A percentile compares a stretch with the other conserved stretches of the same genome.
These are phyloP conservation scores for Xylaria hypoxylon DNA, from an alignment of 2,329 filamentous ascomycete genomes.

Conservation along the genomic window DNA sequence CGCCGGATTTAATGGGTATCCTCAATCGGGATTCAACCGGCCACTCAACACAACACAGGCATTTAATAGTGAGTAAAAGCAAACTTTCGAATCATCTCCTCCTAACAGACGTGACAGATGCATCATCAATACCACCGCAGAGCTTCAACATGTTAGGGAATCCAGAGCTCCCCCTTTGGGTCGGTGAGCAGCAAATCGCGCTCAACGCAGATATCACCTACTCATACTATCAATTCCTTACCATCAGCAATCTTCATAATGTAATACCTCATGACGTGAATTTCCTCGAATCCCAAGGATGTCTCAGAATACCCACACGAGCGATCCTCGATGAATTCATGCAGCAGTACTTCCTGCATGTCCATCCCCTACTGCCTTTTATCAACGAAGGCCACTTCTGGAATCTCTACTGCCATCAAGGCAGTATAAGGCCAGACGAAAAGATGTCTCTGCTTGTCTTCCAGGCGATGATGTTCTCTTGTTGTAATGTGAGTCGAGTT, in stretches of 20 bases:
- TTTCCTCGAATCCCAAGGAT: constrained; percentile 60
- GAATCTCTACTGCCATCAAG: constrained; percentile 56
- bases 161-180: constrained; percentile 44
- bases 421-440: constrained; percentile 40
- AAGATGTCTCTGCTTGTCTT: constrained; percentile 59
- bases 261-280: constrained; percentile 60
- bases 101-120: constrained; percentile 12
- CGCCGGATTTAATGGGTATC: constrained; percentile 28
- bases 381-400: constrained; percentile 62
- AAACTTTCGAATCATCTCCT: not conserved
- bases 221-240: constrained; percentile 58
- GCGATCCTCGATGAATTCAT: constrained; percentile 60
- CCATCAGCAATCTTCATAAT: constrained; percentile 54
- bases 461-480: constrained; percentile 60
- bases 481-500: constrained; percentile 52
- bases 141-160: constrained; percentile 41
- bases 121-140: constrained; percentile 40
- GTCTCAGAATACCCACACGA: constrained; percentile 58
- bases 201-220: constrained; percentile 55
- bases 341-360: constrained; percentile 60
- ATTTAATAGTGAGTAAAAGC: constrained; percentile 39
- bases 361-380: constrained; percentile 59
- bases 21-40: constrained; percentile 36
- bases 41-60: constrained; percentile 34
- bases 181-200: constrained; percentile 46